Conservation (phyloP, 345 rosid species). For the Raphanus raphanistrum region DNA sequence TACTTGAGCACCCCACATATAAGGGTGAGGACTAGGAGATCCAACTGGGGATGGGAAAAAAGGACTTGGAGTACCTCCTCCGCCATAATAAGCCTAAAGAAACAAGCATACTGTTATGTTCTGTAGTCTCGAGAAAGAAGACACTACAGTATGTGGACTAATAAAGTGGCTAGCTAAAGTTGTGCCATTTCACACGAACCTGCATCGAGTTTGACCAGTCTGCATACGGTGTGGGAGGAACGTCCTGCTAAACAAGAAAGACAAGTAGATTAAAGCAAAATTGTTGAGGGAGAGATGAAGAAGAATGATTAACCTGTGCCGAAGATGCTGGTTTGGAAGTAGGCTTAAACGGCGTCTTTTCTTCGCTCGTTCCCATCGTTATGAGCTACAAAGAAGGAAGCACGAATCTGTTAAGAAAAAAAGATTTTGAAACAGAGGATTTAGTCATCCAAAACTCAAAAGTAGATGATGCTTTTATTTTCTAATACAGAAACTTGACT, state of each 20-base stretch:
- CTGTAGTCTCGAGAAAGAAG: slow-evolving; percentile 13
- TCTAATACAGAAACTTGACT: background rate
- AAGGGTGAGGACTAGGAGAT: slow-evolving; percentile 86
- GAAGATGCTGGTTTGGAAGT: slow-evolving; percentile 67
- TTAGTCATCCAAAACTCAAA: background rate
- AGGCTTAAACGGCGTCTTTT: slow-evolving; percentile 43
- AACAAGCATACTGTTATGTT: slow-evolving; percentile 15
- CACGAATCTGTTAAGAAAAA: background rate
- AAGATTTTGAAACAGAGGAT: background rate
- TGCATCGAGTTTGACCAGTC: slow-evolving; percentile 94
- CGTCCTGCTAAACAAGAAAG: slow-evolving; percentile 50
- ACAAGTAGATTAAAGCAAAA: background rate
- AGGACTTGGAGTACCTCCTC: slow-evolving; percentile 83
- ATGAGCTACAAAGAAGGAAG: background rate
- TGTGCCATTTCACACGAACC: slow-evolving; percentile 45
- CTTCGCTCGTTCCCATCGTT: slow-evolving; percentile 74
- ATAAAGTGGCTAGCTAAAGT: background rate
- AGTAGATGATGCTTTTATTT: too few relatives aligned
- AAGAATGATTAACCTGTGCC: slow-evolving; percentile 50
- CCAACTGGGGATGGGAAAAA: slow-evolving; percentile 84
- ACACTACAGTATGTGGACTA: background rate
- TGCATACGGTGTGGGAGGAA: slow-evolving; percentile 65
- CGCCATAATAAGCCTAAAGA: slow-evolving; percentile 77
- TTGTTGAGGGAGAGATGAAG: background rate
- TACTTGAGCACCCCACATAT: slow-evolving; percentile 94